phyloP scores from a whole-genome alignment of 202 grass and related monocot species.

The Digitaria exilis region DNA sequence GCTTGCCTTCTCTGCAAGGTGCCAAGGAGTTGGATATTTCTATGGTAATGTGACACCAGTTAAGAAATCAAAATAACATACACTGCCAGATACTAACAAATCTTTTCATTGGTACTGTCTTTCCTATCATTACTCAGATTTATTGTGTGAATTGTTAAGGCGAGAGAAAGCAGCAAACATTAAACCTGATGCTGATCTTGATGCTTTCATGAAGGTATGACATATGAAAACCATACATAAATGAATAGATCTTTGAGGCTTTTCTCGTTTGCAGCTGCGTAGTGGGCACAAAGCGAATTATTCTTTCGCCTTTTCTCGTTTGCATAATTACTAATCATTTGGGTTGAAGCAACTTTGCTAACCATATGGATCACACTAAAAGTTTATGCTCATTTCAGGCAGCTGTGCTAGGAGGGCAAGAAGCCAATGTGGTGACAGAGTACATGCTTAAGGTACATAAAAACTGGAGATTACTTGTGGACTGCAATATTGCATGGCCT shows the following conservation, averaged over 20 bases:
- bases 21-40: slow-evolving; percentile 79
- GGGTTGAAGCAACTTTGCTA: background rate
- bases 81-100: background rate
- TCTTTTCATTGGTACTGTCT: background rate
- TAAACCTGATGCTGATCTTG: slow-evolving; percentile 84
- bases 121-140: slow-evolving; percentile 53
- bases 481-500: background rate
- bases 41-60: slow-evolving; percentile 7
- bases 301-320: background rate
- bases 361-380: background rate
- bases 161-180: slow-evolving; percentile 86
- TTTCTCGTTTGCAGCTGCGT: no score
- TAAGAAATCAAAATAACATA: background rate
- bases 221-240: background rate
- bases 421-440: slow-evolving; percentile 72
- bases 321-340: slow-evolving; percentile 27
- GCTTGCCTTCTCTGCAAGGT: slow-evolving; percentile 84
- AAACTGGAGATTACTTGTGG: background rate
- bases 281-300: no score
- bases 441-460: slow-evolving; percentile 78
- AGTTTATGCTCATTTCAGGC: slow-evolving; percentile 45
- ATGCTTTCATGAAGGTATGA: slow-evolving; percentile 88
- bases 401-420: slow-evolving; percentile 61
- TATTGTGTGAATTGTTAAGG: slow-evolving; percentile 77
- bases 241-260: background rate